A percentile compares a stretch with the other conserved stretches of the same genome.
These are phyloP conservation scores for Daphne laureola DNA, from an alignment of 441 rosid species.

Conservation along the genomic window DNA sequence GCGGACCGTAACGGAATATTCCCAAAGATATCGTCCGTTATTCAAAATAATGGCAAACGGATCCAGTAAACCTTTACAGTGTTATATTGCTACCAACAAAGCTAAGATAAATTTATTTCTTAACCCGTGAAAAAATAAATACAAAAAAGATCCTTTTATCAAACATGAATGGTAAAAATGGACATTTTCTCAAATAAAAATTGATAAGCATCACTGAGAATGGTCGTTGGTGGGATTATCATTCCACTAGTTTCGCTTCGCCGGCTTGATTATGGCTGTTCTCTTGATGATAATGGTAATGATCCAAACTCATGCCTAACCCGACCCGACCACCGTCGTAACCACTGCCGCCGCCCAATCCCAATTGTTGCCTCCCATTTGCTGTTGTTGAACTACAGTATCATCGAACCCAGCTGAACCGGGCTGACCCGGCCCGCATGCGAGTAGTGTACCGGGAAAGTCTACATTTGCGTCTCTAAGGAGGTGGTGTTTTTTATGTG, in stretches of 20 bases:
- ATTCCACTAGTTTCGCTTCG: slow-evolving; percentile 41
- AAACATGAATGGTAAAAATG: no score
- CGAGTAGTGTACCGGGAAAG: slow-evolving; percentile 48
- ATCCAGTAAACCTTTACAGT: no score
- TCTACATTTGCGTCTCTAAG: slow-evolving; percentile 72
- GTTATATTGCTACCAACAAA: no score
- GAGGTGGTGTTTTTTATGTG: no score
- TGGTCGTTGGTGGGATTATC: slow-evolving; percentile 31
- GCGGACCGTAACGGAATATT: no score
- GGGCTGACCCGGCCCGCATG: slow-evolving; percentile 37
- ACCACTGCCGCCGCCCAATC: slow-evolving; percentile 31
- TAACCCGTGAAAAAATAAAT: no score
- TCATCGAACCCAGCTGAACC: slow-evolving; percentile 64
- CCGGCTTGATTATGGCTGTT: slow-evolving; percentile 20
- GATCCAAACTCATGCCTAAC: slow-evolving; percentile 48
- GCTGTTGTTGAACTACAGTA: slow-evolving; percentile 49
- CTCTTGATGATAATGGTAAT: slow-evolving; percentile 33
- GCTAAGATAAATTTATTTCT: no score
- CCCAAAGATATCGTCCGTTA: no score
- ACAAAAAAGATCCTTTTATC: no score
- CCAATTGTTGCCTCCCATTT: slow-evolving; percentile 51
- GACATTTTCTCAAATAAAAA: no score
- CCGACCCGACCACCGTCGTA: slow-evolving; percentile 31
- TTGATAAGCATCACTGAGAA: slow-evolving; percentile 25
- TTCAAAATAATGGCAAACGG: no score